phyloP scores from a whole-genome alignment of 495 filamentous ascomycete species.

The Xylaria intraflava region DNA sequence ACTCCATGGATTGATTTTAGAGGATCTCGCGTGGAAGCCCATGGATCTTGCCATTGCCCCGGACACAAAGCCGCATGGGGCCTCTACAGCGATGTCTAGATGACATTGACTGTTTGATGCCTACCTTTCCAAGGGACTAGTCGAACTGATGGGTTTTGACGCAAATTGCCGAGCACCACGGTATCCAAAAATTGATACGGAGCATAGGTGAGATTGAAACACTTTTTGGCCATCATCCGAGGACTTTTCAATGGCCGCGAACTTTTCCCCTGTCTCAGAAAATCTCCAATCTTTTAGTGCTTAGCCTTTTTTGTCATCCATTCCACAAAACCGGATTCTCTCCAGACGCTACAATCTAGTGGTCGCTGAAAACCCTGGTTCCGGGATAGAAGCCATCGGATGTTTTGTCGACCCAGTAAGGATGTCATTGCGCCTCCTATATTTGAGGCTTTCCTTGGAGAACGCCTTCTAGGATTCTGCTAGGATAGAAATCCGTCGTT shows the following conservation, averaged over 20 bases:
- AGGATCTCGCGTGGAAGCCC: slow-evolving; percentile 1
- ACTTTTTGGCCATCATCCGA: not conserved
- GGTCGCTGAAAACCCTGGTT: not conserved
- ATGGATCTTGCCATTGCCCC: not conserved
- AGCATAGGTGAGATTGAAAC: not conserved
- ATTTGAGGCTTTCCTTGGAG: not conserved
- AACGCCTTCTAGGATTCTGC: not conserved
- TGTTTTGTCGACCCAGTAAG: not conserved
- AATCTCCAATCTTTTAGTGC: not conserved
- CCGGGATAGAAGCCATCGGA: not conserved
- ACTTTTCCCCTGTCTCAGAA: not conserved
- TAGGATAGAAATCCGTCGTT: not conserved
- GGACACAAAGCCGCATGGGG: not conserved
- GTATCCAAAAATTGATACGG: not conserved
- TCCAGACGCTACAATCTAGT: not conserved
- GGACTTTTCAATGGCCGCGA: not conserved
- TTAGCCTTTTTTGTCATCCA: not conserved
- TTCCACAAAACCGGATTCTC: not conserved
- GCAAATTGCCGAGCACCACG: not conserved
- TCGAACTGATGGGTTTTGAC: not conserved
- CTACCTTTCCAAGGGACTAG: not conserved
- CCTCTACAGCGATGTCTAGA: not conserved
- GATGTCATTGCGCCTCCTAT: not conserved
- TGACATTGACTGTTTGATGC: not conserved
- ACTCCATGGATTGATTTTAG: not conserved